Conservation (phyloP, 139 green algal genomes). For the Chlorella sp. region DNA sequence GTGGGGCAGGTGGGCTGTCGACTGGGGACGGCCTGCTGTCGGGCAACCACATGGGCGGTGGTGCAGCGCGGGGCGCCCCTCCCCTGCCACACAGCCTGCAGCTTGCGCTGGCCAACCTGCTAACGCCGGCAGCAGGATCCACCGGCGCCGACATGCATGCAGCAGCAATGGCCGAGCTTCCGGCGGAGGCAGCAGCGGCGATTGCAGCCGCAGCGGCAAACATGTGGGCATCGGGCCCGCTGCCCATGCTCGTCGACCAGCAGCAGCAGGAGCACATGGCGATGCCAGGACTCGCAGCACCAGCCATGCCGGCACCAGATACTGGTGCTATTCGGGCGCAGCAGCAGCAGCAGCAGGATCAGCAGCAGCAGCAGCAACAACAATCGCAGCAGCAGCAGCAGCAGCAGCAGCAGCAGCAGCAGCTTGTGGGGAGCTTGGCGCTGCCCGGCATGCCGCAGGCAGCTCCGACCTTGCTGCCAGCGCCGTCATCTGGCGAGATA, state of each 20-base stretch:
- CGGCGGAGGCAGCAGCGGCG: neutral
- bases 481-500: neutral
- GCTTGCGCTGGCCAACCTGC: slow-evolving; percentile 3
- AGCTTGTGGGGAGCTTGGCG: neutral
- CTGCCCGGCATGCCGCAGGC: neutral
- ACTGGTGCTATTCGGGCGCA: neutral
- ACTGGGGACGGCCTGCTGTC: neutral
- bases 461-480: neutral
- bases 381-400: neutral
- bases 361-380: slow-evolving; percentile 4
- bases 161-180: neutral
- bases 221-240: neutral
- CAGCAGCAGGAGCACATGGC: neutral
- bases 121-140: neutral
- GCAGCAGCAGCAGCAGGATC: too few species aligned
- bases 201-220: neutral
- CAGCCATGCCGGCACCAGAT: too few species aligned
- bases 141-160: neutral
- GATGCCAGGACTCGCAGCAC: neutral
- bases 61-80: neutral
- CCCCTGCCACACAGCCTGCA: neutral
- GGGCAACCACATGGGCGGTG: neutral
- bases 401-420: neutral
- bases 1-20: neutral
- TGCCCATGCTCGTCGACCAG: neutral